These are phyloP conservation scores for Saturnispora sekii DNA, from an alignment of 805 yeast species.

Conservation along the genomic window DNA sequence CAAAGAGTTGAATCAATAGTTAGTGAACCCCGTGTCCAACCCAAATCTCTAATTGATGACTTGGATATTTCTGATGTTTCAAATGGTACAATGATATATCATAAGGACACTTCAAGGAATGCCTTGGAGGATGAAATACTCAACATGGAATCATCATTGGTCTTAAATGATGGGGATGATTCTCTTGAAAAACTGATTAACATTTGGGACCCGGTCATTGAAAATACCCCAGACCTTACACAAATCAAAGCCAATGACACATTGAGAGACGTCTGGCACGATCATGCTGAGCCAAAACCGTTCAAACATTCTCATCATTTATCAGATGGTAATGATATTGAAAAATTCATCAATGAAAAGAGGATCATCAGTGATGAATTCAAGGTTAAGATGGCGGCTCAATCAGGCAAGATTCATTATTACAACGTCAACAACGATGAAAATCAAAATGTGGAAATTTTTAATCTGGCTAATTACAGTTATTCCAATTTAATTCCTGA, in stretches of 20 bases:
- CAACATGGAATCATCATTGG: conserved; percentile 2
- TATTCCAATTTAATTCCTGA: conserved; percentile 21
- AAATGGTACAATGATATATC: conserved; percentile 2
- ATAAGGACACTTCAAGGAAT: not conserved
- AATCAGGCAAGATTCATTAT: conserved; percentile 14
- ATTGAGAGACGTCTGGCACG: conserved; percentile 21
- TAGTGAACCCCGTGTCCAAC: too few relatives aligned
- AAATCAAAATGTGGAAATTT: conserved; percentile 19
- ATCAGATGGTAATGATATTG: conserved; percentile 16
- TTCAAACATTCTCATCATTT: not conserved
- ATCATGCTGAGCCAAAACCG: not conserved
- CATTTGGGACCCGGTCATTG: conserved; percentile 22
- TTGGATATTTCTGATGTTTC: not conserved
- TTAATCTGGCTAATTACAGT: conserved; percentile 13
- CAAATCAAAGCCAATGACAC: conserved; percentile 12
- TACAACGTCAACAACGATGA: conserved; percentile 9
- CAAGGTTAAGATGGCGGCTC: conserved; percentile 19
- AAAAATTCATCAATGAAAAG: conserved; percentile 23
- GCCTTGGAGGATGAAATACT: not conserved
- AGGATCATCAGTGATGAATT: conserved; percentile 26
- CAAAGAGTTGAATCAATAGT: not conserved
- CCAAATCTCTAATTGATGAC: not conserved
- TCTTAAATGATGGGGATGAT: conserved; percentile 22
- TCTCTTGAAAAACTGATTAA: conserved; percentile 34
- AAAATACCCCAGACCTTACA: too few relatives aligned